phyloP scores from a whole-genome alignment of 1,284 basidiomycete genomes.

The Puccinia novopanici region DNA sequence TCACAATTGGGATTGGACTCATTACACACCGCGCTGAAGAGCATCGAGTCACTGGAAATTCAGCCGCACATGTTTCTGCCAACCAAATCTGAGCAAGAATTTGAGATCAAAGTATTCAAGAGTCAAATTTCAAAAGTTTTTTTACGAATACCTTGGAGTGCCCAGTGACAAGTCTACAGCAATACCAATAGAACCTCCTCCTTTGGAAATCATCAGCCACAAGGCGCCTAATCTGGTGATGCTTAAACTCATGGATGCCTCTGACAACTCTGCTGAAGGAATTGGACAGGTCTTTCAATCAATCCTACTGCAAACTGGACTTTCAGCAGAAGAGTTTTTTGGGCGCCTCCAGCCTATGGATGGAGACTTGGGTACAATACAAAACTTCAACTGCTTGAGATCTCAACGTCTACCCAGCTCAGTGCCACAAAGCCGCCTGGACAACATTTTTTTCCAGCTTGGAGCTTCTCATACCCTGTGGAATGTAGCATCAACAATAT shows the following conservation, averaged over 20 bases:
- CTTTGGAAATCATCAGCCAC: slow-evolving; percentile 1
- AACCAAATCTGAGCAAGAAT: too few relatives aligned
- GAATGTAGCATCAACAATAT: slow-evolving; percentile 14
- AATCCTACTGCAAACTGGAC: neutral
- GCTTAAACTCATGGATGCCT: slow-evolving; percentile 16
- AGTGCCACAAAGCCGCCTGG: neutral
- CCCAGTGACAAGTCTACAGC: neutral
- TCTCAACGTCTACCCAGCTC: neutral
- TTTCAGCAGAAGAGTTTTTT: neutral
- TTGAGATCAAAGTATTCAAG: too few relatives aligned
- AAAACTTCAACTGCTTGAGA: slow-evolving; percentile 20
- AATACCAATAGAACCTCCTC: neutral
- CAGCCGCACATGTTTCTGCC: too few relatives aligned
- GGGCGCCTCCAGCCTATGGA: neutral
- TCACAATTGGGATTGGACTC: too few relatives aligned
- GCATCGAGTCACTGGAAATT: too few relatives aligned
- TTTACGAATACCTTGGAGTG: neutral
- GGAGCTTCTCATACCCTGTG: slow-evolving; percentile 35
- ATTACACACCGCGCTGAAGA: too few relatives aligned
- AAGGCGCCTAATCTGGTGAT: neutral
- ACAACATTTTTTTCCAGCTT: slow-evolving; percentile 9
- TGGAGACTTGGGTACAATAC: too few relatives aligned
- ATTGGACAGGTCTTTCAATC: slow-evolving; percentile 19
- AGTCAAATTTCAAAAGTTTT: too few relatives aligned
- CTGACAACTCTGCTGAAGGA: slow-evolving; percentile 22